Evolutionary conservation across 148 eudicot species (phyloP), one percentile per base, ranked within the genome.

Genomic region (Talinum fruticosum): DNA sequence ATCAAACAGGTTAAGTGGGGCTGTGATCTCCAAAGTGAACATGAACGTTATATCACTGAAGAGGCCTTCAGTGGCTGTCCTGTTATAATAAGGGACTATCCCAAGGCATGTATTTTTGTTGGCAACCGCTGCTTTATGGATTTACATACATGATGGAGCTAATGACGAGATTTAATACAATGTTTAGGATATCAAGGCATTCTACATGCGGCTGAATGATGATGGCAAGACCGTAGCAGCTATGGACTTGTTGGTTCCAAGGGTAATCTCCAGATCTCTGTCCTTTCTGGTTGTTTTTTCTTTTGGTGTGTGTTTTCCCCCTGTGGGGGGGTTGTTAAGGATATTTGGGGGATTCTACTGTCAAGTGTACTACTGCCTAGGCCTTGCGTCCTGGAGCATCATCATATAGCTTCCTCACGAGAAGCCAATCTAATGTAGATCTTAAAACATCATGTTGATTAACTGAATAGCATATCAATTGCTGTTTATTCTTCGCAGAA

Each of bases 201-300:
- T 96, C 82, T 96, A 96, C 81, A 93, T 96, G 99, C 89, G 99
- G 76, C 82, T 85, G 83, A 96, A 96, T 86, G 98, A 96, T 85
- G 99, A 96, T 79, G 95, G 97, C 26, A 91, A 88, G 87, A 96
- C 99, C 59, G 99, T 96, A 70, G 97, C 99, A 83, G 99, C 99
- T 54, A 96, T 96, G 99, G 99, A 96, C 85, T 71, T 96, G 92
- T 82, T 96, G 91, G 99, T 96, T 83, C 99, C 99, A 72, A 89
- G 93, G 97, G 99, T 93, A 87, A 30, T 66, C 51, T 64, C 8
- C 36, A 14, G 51, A 41, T 72, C 3, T 71, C 61, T 24, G n/a
- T n/a, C n/a, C 54, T 45, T 6, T 44, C 19, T 59, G 65, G n/a
- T 2, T 57, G 4, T 23, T 23, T 24, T 57, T 24, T 57, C 10